Conservation (phyloP, 2,329 filamentous ascomycete species). For the Pseudogymnoascus sp. region DNA sequence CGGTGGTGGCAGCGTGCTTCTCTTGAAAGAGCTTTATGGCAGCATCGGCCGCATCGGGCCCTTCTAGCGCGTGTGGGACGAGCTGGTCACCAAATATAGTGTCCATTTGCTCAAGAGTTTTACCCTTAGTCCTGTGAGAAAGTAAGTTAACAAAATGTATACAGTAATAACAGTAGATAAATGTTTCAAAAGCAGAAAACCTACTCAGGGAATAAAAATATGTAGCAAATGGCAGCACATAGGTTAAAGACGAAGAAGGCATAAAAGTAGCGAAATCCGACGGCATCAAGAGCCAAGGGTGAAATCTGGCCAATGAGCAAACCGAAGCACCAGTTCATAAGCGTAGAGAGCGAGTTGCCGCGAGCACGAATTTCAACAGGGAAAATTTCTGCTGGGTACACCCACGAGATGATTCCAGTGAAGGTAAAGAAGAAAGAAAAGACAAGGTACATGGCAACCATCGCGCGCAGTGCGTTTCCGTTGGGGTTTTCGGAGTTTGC, state of each 20-base stretch:
- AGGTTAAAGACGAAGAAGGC: constrained; percentile 41
- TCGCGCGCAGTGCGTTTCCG: constrained; percentile 38
- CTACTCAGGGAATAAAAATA: constrained; percentile 22
- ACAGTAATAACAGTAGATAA: constrained; percentile 21
- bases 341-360: constrained; percentile 51
- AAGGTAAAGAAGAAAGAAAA: constrained; percentile 39
- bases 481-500: constrained; percentile 37
- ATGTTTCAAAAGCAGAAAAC: constrained; percentile 24
- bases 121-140: constrained; percentile 38
- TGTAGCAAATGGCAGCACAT: constrained; percentile 29
- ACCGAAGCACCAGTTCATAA: constrained; percentile 50
- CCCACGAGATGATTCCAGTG: constrained; percentile 47
- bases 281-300: constrained; percentile 46
- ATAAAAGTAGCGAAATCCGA: constrained; percentile 41
- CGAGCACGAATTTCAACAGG: constrained; percentile 50
- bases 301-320: constrained; percentile 46
- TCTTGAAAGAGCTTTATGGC: constrained; percentile 19
- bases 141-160: constrained; percentile 20
- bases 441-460: constrained; percentile 48
- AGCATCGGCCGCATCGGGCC: constrained; percentile 26
- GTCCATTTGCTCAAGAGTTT: constrained; percentile 37
- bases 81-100: constrained; percentile 32
- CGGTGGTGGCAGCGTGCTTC: constrained; percentile 4
- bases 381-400: constrained; percentile 51
- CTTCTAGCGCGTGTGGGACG: constrained; percentile 30